These are phyloP conservation scores for Mortierella sp. DNA, from an alignment of 371 early-diverging fungal species.

Conservation along the genomic window DNA sequence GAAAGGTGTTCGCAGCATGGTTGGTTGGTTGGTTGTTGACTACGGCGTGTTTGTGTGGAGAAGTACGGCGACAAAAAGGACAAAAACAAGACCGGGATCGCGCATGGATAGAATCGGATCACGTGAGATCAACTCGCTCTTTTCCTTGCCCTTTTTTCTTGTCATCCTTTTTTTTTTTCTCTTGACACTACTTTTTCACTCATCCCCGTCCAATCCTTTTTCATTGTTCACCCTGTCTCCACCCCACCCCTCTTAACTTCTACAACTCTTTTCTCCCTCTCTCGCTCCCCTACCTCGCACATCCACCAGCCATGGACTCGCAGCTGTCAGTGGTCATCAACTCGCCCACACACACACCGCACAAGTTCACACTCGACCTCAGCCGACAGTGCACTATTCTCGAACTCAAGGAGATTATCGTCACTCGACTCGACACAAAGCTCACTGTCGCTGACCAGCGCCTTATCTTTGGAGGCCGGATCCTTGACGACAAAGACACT, in stretches of 20 bases:
- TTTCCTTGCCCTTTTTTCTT: neutral
- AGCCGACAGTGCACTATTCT: conserved; percentile 31
- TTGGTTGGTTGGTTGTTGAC: neutral
- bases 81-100: neutral
- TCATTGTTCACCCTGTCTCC: neutral
- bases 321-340: conserved; percentile 41
- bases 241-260: neutral
- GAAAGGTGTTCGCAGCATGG: conserved; percentile 23
- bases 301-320: conserved; percentile 26
- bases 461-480: conserved; percentile 48
- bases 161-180: neutral
- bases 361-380: conserved; percentile 29
- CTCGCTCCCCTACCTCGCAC: neutral
- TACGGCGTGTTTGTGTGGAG: neutral
- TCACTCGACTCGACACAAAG: conserved; percentile 34
- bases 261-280: neutral
- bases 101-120: neutral
- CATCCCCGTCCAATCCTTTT: too few species aligned
- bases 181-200: neutral
- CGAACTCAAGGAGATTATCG: conserved; percentile 44
- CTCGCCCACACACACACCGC: conserved; percentile 35
- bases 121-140: neutral
- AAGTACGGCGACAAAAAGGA: neutral
- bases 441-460: conserved; percentile 34
- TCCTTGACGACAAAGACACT: conserved; percentile 47